phyloP scores from a whole-genome alignment of 345 rosid species.

The Lepidium sativum region DNA sequence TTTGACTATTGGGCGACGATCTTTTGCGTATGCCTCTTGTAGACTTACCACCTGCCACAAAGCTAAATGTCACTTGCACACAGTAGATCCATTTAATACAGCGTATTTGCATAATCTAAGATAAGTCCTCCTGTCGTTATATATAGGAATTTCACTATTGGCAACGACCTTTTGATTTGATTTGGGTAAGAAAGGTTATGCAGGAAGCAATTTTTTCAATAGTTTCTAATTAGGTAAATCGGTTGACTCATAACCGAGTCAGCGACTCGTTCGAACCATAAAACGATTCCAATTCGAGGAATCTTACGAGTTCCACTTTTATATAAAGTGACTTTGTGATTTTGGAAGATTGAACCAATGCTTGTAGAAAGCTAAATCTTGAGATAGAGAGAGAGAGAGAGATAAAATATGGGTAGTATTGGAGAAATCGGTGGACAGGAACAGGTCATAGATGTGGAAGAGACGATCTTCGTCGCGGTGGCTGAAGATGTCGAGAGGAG shows the following conservation, averaged over 20 bases:
- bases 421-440: conserved; percentile 27
- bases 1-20: no score
- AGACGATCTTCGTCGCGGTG: conserved; percentile 72
- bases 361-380: neutral
- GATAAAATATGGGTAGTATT: conserved; percentile 30
- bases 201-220: neutral
- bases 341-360: neutral
- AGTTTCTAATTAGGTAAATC: conserved; percentile 18
- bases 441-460: conserved; percentile 34
- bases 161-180: no score
- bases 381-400: neutral
- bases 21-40: no score
- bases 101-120: no score
- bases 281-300: conserved; percentile 23
- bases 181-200: conserved; percentile 16
- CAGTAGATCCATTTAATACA: no score
- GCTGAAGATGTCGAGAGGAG: conserved; percentile 55
- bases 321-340: conserved; percentile 9
- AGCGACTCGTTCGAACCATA: conserved; percentile 16
- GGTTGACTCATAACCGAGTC: conserved; percentile 30
- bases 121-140: no score
- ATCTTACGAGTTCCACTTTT: conserved; percentile 26
- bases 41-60: no score
- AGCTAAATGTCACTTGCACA: no score
- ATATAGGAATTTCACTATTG: no score